Conservation (phyloP, 805 yeast genomes). For the Kregervanrija fluxuum region DNA sequence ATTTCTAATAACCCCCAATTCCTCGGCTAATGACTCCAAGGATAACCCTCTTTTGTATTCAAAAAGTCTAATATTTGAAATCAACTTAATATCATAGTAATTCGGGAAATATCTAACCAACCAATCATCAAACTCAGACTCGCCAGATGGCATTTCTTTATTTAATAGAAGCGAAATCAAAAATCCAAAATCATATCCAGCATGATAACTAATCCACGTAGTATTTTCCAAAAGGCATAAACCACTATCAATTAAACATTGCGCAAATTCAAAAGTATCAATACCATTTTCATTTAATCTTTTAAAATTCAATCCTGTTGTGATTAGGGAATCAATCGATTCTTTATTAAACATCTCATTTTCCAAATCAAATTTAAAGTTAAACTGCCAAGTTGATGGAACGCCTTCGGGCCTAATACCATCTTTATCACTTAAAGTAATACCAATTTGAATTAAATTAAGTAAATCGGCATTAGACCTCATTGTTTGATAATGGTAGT, state of each 20-base stretch:
- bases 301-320: conserved; percentile 77
- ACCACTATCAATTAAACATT: conserved; percentile 79
- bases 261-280: conserved; percentile 73
- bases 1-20: conserved; percentile 57
- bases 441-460: conserved; percentile 79
- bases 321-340: conserved; percentile 69
- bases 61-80: conserved; percentile 26
- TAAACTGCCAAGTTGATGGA: conserved; percentile 92
- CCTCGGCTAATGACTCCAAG: conserved; percentile 62
- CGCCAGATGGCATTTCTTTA: conserved; percentile 70
- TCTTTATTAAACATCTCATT: conserved; percentile 84
- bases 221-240: conserved; percentile 62
- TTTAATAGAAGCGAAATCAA: conserved; percentile 70
- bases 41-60: conserved; percentile 29
- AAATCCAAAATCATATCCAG: conserved; percentile 93
- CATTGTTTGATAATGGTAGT: conserved; percentile 93
- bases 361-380: conserved; percentile 72
- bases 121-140: conserved; percentile 69
- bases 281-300: conserved; percentile 73
- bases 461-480: conserved; percentile 85
- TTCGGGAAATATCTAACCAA: conserved; percentile 70
- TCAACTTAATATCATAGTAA: conserved; percentile 70
- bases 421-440: conserved; percentile 60
- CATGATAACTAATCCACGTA: conserved; percentile 88
- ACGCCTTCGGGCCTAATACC: conserved; percentile 63